phyloP scores from a whole-genome alignment of 768 basidiomycete species.

The Amanita rubescens region DNA sequence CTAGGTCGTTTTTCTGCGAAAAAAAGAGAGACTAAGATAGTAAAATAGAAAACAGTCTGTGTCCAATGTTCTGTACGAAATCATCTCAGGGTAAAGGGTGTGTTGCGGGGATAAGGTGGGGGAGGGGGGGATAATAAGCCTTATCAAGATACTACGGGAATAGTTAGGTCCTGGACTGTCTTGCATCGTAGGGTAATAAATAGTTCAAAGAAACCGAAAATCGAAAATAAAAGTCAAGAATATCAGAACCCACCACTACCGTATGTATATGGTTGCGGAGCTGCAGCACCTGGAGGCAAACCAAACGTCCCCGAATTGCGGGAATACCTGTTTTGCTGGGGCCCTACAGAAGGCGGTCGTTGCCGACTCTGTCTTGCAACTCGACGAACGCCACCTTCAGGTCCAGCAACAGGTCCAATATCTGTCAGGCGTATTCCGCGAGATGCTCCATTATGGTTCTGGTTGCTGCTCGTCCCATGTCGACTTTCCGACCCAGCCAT shows the following conservation, averaged over 20 bases:
- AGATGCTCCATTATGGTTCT: conserved; percentile 23
- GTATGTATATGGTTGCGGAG: conserved; percentile 38
- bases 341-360: conserved; percentile 53
- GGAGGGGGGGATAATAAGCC: not conserved
- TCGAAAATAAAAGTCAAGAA: not conserved
- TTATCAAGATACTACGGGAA: not conserved
- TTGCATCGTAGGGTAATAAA: not conserved
- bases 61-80: not conserved
- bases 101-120: not conserved
- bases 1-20: not conserved
- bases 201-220: not conserved
- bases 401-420: conserved; percentile 72
- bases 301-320: conserved; percentile 42
- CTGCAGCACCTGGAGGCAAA: conserved; percentile 72
- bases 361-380: conserved; percentile 50
- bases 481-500: conserved; percentile 23
- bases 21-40: not conserved
- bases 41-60: not conserved
- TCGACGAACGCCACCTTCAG: conserved; percentile 65
- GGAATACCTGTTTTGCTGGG: conserved; percentile 66
- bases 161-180: not conserved
- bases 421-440: conserved; percentile 79
- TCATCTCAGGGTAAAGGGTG: not conserved
- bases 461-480: conserved; percentile 29
- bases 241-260: conserved; percentile 11